These are phyloP conservation scores for Penicillium salamii DNA, from an alignment of 495 filamentous ascomycete species.

Conservation along the genomic window DNA sequence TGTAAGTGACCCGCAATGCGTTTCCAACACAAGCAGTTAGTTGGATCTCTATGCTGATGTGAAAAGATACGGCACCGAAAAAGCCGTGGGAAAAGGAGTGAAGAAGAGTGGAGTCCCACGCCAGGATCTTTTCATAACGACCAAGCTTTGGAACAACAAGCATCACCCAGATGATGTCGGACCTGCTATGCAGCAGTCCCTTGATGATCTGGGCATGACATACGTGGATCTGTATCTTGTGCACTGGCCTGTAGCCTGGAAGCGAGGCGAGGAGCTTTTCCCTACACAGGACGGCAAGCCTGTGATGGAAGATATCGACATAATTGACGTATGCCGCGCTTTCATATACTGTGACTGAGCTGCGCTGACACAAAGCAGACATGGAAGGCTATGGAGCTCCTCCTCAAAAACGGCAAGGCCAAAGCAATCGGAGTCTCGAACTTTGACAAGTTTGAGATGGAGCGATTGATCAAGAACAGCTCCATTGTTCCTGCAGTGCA, in stretches of 20 bases:
- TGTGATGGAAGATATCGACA: conserved; percentile 42
- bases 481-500: conserved; percentile 62
- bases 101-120: conserved; percentile 52
- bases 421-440: conserved; percentile 76
- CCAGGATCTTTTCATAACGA: conserved; percentile 62
- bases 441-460: conserved; percentile 66
- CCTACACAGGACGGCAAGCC: conserved; percentile 47
- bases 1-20: conserved; percentile 32
- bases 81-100: conserved; percentile 56
- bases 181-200: conserved; percentile 55
- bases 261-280: conserved; percentile 34
- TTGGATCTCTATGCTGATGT: not conserved
- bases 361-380: conserved; percentile 39
- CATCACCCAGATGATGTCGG: conserved; percentile 62
- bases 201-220: conserved; percentile 58
- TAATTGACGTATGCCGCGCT: conserved; percentile 45
- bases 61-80: conserved; percentile 48
- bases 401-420: conserved; percentile 52
- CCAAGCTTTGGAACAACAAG: conserved; percentile 67
- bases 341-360: not conserved
- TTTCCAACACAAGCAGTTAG: not conserved
- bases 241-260: conserved; percentile 62
- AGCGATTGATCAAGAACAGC: conserved; percentile 60
- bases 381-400: conserved; percentile 63
- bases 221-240: conserved; percentile 73